Evolutionary conservation across 305 asterid genomes (phyloP).

Genomic region (Plantago coronopus): DNA sequence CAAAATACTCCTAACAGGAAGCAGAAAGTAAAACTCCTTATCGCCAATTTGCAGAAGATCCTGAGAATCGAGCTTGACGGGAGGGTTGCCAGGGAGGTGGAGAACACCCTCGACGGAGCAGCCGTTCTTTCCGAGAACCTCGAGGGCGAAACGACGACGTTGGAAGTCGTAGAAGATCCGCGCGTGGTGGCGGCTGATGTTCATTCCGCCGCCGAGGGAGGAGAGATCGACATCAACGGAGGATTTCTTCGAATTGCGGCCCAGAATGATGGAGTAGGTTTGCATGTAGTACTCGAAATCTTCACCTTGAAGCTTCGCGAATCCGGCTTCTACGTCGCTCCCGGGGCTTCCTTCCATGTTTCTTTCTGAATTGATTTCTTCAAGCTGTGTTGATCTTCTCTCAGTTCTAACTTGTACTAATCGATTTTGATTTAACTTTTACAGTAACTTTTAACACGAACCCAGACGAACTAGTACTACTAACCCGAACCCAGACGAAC

Average conservation of each 20-base stretch:
- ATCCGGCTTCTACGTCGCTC: conserved; percentile 91
- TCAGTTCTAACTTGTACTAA: too few species aligned
- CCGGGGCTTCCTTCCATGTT: conserved; percentile 63
- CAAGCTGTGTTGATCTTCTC: too few species aligned
- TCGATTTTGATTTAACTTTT: too few species aligned
- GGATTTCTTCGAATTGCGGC: conserved; percentile 93
- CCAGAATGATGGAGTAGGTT: conserved; percentile 88
- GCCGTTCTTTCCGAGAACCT: conserved; percentile 92
- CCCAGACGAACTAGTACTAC: too few species aligned
- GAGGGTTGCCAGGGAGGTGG: conserved; percentile 76
- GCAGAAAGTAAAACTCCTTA: conserved; percentile 79
- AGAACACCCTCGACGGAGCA: conserved; percentile 91
- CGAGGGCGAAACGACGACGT: conserved; percentile 90
- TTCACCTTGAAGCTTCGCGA: conserved; percentile 94
- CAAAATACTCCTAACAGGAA: conserved; percentile 86
- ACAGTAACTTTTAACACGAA: too few species aligned
- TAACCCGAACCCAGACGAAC: too few species aligned
- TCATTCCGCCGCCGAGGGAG: conserved; percentile 98
- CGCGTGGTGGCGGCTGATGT: conserved; percentile 97
- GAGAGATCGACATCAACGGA: conserved; percentile 92
- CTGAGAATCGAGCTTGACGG: conserved; percentile 92
- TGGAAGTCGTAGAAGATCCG: conserved; percentile 95
- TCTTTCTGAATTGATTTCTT: too few species aligned
- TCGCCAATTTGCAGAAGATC: conserved; percentile 94
- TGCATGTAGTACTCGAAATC: conserved; percentile 98